Base-by-base conservation (phyloP, 2,329 filamentous ascomycete genomes). In the Didymella pinodella region DNA sequence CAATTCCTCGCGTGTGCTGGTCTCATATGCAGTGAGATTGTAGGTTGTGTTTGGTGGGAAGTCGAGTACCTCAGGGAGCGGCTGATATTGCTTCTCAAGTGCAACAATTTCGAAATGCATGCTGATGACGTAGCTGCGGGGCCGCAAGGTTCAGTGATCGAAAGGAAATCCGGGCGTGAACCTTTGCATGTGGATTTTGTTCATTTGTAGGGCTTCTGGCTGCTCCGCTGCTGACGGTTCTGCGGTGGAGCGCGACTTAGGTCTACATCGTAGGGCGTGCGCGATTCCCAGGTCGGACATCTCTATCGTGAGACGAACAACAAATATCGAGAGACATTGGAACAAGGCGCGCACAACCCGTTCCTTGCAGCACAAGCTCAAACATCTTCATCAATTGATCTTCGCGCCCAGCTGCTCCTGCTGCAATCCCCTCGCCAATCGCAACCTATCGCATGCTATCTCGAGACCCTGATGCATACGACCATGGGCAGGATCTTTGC, bases 21-120 rank as follows among this genome's bases (percentile, higher is more conserved):
- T 68, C 80, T 57, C 26, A 71, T 55, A 70, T 66, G 66, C 83
- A 77, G 76, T 80, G 48, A 81, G 73, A 3, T 69, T 79, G 65
- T 81, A 75, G 7, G 81, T 72, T 14, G 61, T 65, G 46, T 57
- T 46, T 28, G 59, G 38, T 5, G 69, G 76, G 61, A 84, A 78
- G 60, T 71, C 60, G 61, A 83, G 80, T 49, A 7, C 72, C 58
- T 18, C 49, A 4, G 75, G 72, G n/a, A 78, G 67, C 52, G 80
- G 78, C 58, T 79, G 77, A 49, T 77, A 77, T 65, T 75, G 67
- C 52, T 64, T 59, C 62, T 84, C 81, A 10, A 84, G 77, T 46
- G 77, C 77, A 50, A 84, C 79, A 56, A 84, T 79, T 49, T 81
- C 72, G 64, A 82, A 79, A 58, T 79, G 77, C 58, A 72, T 74